A percentile compares a stretch with the other conserved stretches of the same genome.
These are phyloP conservation scores for Cladophialophora carrionii DNA, from an alignment of 2,329 filamentous ascomycete genomes.

Conservation along the genomic window DNA sequence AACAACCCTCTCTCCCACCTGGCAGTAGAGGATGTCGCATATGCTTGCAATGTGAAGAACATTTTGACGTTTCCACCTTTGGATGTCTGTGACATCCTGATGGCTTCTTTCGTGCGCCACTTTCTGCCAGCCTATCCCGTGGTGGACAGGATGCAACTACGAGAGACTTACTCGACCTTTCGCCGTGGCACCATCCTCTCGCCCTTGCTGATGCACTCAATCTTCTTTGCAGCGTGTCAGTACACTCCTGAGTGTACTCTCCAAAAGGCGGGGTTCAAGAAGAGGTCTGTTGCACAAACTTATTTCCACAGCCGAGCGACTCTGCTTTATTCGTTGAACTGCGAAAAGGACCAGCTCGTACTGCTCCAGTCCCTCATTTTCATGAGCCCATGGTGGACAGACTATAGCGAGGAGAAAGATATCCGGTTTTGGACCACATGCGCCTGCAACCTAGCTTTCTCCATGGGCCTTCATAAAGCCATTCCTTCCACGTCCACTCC, in stretches of 20 bases:
- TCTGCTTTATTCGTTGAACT: slow-evolving; percentile 7
- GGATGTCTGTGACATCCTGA: slow-evolving; percentile 1
- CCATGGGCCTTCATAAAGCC: slow-evolving; percentile 8
- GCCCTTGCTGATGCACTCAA: background rate
- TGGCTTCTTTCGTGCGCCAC: background rate
- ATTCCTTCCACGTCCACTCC: background rate
- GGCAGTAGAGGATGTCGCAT: background rate
- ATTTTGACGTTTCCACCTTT: background rate
- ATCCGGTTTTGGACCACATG: slow-evolving; percentile 5
- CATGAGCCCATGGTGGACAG: slow-evolving; percentile 4
- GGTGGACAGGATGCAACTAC: background rate
- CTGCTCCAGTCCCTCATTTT: slow-evolving; percentile 3
- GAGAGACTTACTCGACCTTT: background rate
- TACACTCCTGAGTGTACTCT: background rate
- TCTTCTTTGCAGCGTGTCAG: background rate
- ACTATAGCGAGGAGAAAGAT: slow-evolving; percentile 8
- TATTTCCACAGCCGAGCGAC: slow-evolving; percentile 5
- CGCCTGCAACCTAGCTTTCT: slow-evolving; percentile 1
- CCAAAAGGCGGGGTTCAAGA: background rate
- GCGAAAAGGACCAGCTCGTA: slow-evolving; percentile 5
- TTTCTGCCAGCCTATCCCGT: slow-evolving; percentile 5
- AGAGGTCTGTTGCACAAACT: background rate
- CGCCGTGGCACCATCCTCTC: background rate
- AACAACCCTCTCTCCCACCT: background rate
- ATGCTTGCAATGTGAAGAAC: background rate